Evolutionary conservation across 2,329 filamentous ascomycete species (phyloP).

Genomic region (Aspergillus persii): DNA sequence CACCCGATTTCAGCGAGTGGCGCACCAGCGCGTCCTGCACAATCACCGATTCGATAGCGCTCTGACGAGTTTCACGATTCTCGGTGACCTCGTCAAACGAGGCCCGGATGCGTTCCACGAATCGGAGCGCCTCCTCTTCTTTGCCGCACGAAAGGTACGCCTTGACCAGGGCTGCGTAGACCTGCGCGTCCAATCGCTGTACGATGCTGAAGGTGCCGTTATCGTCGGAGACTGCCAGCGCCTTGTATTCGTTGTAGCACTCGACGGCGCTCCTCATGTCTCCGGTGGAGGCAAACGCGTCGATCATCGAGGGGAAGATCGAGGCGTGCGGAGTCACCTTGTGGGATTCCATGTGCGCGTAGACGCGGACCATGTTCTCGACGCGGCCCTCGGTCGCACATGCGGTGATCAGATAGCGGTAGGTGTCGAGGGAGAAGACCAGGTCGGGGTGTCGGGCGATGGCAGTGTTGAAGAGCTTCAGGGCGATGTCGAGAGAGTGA

Average conservation of each 20-base stretch:
- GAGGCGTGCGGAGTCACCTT: slow-evolving; percentile 72
- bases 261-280: slow-evolving; percentile 87
- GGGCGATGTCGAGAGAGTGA: slow-evolving; percentile 77
- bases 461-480: slow-evolving; percentile 81
- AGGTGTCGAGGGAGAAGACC: slow-evolving; percentile 75
- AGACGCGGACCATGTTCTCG: slow-evolving; percentile 85
- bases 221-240: slow-evolving; percentile 80
- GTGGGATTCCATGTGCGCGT: slow-evolving; percentile 83
- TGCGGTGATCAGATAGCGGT: slow-evolving; percentile 79
- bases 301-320: slow-evolving; percentile 90
- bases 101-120: slow-evolving; percentile 74
- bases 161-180: slow-evolving; percentile 89
- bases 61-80: slow-evolving; percentile 56
- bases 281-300: slow-evolving; percentile 78
- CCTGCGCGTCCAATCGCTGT: slow-evolving; percentile 73
- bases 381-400: slow-evolving; percentile 80
- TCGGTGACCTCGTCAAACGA: slow-evolving; percentile 48
- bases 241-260: slow-evolving; percentile 92
- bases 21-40: slow-evolving; percentile 75
- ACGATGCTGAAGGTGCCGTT: slow-evolving; percentile 66
- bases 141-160: slow-evolving; percentile 83
- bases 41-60: slow-evolving; percentile 68
- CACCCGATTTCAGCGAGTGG: slow-evolving; percentile 67
- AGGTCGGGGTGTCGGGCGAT: slow-evolving; percentile 58
- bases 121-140: slow-evolving; percentile 76